Evolutionary conservation across 768 basidiomycete species (phyloP).

Genomic region (Arthromyces matolae): DNA sequence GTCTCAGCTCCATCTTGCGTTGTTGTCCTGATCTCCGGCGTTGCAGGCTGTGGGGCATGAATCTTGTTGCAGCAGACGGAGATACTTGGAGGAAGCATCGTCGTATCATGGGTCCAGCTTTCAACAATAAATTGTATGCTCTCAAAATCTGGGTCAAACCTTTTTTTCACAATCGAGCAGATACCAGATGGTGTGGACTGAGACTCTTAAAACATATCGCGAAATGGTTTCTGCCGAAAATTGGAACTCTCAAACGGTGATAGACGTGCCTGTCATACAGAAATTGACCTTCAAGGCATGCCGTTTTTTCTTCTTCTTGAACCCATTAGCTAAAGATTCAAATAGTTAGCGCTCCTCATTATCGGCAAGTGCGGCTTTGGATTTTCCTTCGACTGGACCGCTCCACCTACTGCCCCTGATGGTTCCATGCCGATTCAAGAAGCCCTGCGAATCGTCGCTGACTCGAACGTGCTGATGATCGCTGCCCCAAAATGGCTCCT

Average conservation of each 20-base stretch:
- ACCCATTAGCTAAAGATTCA: neutral
- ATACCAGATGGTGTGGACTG: constrained; percentile 34
- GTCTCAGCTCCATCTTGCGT: neutral
- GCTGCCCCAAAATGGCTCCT: constrained; percentile 36
- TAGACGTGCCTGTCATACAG: constrained; percentile 24
- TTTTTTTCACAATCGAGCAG: constrained; percentile 14
- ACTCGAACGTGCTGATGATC: constrained; percentile 23
- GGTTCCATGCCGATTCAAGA: constrained; percentile 37
- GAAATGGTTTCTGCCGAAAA: constrained; percentile 31
- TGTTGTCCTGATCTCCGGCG: constrained; percentile 11
- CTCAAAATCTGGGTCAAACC: neutral
- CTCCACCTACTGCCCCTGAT: constrained; percentile 33
- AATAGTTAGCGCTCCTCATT: constrained; percentile 39
- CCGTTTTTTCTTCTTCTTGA: neutral
- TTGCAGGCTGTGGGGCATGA: constrained; percentile 43
- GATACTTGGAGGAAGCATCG: constrained; percentile 45
- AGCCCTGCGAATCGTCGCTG: constrained; percentile 32
- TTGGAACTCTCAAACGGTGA: constrained; percentile 19
- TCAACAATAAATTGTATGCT: constrained; percentile 36
- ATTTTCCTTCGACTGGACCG: constrained; percentile 38
- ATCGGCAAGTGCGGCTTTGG: constrained; percentile 47
- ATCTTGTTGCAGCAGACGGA: constrained; percentile 41
- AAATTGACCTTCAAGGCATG: constrained; percentile 29
- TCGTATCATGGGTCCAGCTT: constrained; percentile 41
- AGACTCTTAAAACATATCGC: constrained; percentile 27